Evolutionary conservation across 2,329 filamentous ascomycete species (phyloP).

Genomic region (Aureobasidium lini): DNA sequence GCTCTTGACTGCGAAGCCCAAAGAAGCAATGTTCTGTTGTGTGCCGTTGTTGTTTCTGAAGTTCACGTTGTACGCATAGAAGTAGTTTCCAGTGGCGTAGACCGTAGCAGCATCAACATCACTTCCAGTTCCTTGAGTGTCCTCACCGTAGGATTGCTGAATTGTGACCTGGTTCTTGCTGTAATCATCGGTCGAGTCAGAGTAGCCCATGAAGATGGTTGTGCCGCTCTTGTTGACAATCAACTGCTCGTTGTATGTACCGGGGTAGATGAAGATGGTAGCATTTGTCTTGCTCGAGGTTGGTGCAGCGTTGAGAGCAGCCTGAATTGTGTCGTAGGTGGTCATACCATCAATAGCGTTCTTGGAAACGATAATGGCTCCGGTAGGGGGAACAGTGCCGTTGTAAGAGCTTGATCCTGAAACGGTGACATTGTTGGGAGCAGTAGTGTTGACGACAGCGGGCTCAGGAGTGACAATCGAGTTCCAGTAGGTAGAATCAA

Average conservation of each 20-base stretch:
- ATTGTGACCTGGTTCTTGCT: slow-evolving; percentile 32
- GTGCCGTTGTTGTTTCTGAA: slow-evolving; percentile 34
- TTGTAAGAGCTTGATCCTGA: slow-evolving; percentile 24
- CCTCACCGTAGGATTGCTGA: slow-evolving; percentile 29
- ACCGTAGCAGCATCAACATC: slow-evolving; percentile 35
- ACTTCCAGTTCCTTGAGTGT: slow-evolving; percentile 30
- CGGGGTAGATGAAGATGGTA: slow-evolving; percentile 36
- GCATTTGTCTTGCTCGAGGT: slow-evolving; percentile 30
- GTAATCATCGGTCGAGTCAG: slow-evolving; percentile 30
- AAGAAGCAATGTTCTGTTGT: slow-evolving; percentile 30
- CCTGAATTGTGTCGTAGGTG: slow-evolving; percentile 32
- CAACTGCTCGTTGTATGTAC: slow-evolving; percentile 34
- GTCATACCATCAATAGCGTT: slow-evolving; percentile 28
- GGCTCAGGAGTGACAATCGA: slow-evolving; percentile 30
- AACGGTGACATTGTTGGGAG: slow-evolving; percentile 23
- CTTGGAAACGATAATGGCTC: slow-evolving; percentile 35
- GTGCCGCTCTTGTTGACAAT: slow-evolving; percentile 32
- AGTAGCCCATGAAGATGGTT: slow-evolving; percentile 35
- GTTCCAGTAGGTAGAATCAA: slow-evolving; percentile 34
- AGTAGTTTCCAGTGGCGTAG: slow-evolving; percentile 34
- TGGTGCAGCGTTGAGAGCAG: slow-evolving; percentile 30
- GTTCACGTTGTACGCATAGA: slow-evolving; percentile 35
- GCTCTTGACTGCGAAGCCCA: slow-evolving; percentile 35
- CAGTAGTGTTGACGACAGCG: slow-evolving; percentile 16
- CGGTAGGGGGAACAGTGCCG: slow-evolving; percentile 28